Conservation (phyloP, 208 protist species). For the Leishmania guyanensis region DNA sequence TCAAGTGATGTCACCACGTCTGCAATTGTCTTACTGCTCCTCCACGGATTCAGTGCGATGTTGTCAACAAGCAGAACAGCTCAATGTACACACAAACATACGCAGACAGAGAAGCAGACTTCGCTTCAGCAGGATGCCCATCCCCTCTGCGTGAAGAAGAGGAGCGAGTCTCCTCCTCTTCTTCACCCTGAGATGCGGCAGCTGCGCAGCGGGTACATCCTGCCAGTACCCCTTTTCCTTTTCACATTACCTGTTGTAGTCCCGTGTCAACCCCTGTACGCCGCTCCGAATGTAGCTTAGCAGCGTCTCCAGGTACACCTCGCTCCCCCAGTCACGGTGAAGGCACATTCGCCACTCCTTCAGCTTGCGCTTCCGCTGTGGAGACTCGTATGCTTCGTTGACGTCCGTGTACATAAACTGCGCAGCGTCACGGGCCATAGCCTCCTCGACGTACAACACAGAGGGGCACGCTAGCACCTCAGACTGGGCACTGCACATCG, state of each 20-base stretch:
- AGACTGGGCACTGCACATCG: constrained; percentile 56
- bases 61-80: neutral
- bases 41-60: neutral
- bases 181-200: neutral
- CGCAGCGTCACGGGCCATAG: constrained; percentile 35
- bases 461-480: constrained; percentile 71
- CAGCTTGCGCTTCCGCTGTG: constrained; percentile 25
- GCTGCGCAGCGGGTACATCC: neutral
- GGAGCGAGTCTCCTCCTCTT: neutral
- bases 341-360: constrained; percentile 35
- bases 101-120: neutral
- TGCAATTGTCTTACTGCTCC: neutral
- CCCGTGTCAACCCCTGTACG: constrained; percentile 24
- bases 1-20: neutral
- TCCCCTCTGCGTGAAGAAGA: neutral
- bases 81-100: neutral
- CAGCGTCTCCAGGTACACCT: constrained; percentile 58
- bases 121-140: neutral
- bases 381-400: constrained; percentile 34
- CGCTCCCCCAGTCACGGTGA: constrained; percentile 55
- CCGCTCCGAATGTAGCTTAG: constrained; percentile 37
- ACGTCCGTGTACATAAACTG: constrained; percentile 34
- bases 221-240: neutral
- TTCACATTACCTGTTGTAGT: constrained; percentile 29
- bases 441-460: constrained; percentile 49